Conservation (phyloP, 2,329 filamentous ascomycete genomes). For the Trichoderma sp. region DNA sequence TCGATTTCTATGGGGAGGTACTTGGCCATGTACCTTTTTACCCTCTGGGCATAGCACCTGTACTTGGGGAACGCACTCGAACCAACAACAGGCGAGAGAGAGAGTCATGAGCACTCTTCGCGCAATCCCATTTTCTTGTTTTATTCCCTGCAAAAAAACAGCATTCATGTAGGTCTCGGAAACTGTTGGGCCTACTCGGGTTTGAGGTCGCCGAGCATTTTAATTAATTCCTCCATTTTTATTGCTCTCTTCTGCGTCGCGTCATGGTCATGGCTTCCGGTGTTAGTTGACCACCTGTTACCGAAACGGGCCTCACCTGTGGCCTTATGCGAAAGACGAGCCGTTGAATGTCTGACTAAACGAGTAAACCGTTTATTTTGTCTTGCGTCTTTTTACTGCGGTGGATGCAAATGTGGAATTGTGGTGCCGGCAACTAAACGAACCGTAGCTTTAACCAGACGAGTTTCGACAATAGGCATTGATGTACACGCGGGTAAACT, state of each 20-base stretch:
- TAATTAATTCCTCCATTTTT: background rate
- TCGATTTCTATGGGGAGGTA: background rate
- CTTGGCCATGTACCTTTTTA: background rate
- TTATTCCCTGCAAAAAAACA: background rate
- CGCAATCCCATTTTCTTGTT: background rate
- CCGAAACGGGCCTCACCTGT: background rate
- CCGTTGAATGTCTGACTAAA: background rate
- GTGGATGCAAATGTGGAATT: background rate
- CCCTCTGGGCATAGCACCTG: background rate
- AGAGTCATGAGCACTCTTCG: slow-evolving; percentile 3
- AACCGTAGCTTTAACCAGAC: background rate
- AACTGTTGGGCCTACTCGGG: background rate
- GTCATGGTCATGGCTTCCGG: background rate
- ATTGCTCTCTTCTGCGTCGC: background rate
- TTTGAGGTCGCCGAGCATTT: background rate
- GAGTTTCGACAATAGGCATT: background rate
- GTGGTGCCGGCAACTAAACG: background rate
- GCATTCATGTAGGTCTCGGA: background rate
- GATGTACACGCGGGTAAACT: background rate
- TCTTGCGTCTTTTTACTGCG: background rate
- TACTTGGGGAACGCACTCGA: background rate
- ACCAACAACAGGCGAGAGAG: background rate
- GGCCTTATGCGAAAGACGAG: background rate
- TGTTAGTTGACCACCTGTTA: background rate
- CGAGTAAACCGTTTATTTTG: background rate